Evolutionary conservation across 2,329 filamentous ascomycete species (phyloP).

Genomic region (Aspergillus aculeatus): DNA sequence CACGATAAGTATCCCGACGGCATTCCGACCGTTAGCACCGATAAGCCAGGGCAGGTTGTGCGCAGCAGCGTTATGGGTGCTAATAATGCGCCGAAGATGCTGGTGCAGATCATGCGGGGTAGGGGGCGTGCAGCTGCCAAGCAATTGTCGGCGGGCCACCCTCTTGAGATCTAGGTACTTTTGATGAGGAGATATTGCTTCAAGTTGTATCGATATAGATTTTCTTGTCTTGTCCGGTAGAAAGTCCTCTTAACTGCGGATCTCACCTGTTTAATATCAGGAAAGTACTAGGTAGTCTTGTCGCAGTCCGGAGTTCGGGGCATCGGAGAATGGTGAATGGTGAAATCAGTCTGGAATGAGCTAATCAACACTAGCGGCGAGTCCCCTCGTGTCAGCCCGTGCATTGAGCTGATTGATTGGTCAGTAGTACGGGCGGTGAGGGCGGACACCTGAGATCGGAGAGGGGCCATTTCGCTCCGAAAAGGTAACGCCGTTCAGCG

Average conservation of each 20-base stretch:
- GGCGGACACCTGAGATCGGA: neutral
- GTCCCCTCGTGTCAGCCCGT: neutral
- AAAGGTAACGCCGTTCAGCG: neutral
- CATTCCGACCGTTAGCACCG: neutral
- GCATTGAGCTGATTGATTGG: constrained; percentile 33
- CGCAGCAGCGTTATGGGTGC: neutral
- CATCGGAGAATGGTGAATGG: neutral
- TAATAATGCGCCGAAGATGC: neutral
- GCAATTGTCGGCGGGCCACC: neutral
- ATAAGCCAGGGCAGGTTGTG: neutral
- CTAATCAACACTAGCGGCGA: neutral
- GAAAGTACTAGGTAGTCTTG: neutral
- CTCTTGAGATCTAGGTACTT: neutral
- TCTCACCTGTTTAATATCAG: no score
- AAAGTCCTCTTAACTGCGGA: no score
- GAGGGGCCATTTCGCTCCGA: neutral
- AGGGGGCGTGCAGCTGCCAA: neutral
- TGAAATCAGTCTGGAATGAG: neutral
- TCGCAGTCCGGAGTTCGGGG: neutral
- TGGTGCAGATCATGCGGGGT: neutral
- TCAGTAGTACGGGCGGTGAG: neutral
- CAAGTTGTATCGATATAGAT: no score
- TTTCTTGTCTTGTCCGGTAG: no score
- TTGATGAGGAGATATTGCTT: no score
- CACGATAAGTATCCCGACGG: no score